These are phyloP conservation scores for Pseudozyma hubeiensis DNA, from an alignment of 1,284 basidiomycete genomes.

Conservation along the genomic window DNA sequence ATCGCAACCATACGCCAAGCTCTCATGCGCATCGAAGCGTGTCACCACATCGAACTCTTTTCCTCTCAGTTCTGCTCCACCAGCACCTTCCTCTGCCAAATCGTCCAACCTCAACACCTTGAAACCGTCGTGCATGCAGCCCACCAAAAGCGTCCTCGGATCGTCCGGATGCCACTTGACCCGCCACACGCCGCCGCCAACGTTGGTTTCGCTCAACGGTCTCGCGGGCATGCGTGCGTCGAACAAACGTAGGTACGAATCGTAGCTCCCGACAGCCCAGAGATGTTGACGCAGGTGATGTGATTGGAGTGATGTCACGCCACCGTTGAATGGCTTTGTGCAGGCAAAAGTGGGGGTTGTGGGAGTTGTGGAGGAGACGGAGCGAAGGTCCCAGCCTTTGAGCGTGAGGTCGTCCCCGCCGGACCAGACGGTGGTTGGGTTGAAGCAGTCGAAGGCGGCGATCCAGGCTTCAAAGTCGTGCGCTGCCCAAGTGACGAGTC, in stretches of 20 bases:
- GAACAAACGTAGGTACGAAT: slow-evolving; percentile 83
- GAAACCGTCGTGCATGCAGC: slow-evolving; percentile 97
- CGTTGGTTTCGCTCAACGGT: slow-evolving; percentile 76
- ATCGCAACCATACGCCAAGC: slow-evolving; percentile 93
- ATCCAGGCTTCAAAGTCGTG: slow-evolving; percentile 97
- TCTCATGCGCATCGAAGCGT: slow-evolving; percentile 82
- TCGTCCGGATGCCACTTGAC: slow-evolving; percentile 90
- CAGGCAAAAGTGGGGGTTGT: slow-evolving; percentile 77
- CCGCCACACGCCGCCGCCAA: slow-evolving; percentile 94
- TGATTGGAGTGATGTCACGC: slow-evolving; percentile 89
- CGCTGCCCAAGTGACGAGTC: slow-evolving; percentile 77
- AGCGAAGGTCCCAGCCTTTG: slow-evolving; percentile 85
- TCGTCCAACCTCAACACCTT: slow-evolving; percentile 71
- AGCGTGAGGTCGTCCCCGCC: slow-evolving; percentile 93
- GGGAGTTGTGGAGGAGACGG: slow-evolving; percentile 10
- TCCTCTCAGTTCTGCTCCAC: slow-evolving; percentile 19
- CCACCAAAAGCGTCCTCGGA: slow-evolving; percentile 78
- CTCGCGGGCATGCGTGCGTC: slow-evolving; percentile 79
- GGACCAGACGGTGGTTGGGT: slow-evolving; percentile 77
- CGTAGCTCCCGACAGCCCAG: slow-evolving; percentile 93
- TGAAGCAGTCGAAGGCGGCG: slow-evolving; percentile 87
- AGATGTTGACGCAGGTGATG: slow-evolving; percentile 83
- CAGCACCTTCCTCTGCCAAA: slow-evolving; percentile 8
- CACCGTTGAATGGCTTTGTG: slow-evolving; percentile 83
- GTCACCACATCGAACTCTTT: slow-evolving; percentile 68